phyloP scores from a whole-genome alignment of 179 eudicot species.

The Corrigiola litoralis region DNA sequence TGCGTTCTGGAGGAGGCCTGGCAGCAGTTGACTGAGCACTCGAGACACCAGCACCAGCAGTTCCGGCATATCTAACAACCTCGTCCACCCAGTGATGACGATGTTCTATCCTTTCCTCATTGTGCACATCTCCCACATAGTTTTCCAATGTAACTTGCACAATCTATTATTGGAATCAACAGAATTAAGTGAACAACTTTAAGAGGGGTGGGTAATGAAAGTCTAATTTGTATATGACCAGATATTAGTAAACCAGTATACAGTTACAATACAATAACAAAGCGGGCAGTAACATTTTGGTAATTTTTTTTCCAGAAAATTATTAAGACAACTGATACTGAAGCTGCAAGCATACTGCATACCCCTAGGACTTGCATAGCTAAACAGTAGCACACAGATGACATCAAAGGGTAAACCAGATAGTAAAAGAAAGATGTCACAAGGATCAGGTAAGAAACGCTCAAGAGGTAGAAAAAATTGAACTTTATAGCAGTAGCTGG shows the following conservation, averaged over 20 bases:
- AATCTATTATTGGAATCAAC: conserved; percentile 34
- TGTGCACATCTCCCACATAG: conserved; percentile 42
- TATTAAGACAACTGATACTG: neutral
- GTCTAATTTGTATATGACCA: neutral
- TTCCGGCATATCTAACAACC: conserved; percentile 77
- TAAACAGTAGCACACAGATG: neutral
- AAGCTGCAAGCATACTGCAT: neutral
- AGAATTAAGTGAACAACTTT: neutral
- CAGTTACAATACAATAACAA: no score
- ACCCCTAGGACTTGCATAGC: neutral
- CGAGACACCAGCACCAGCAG: conserved; percentile 44
- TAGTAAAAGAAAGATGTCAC: no score
- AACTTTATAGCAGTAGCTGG: neutral
- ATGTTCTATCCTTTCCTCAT: conserved; percentile 51
- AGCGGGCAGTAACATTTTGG: neutral
- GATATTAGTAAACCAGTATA: neutral
- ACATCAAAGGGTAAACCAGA: neutral
- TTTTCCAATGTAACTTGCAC: conserved; percentile 58
- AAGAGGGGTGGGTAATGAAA: neutral
- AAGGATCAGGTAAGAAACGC: neutral
- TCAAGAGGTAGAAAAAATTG: neutral
- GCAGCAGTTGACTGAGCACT: conserved; percentile 34
- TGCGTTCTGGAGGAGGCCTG: conserved; percentile 67
- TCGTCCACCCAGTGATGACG: conserved; percentile 94
- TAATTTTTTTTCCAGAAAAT: neutral